Evolutionary conservation across 1,284 basidiomycete genomes (phyloP), one percentile per base, ranked within the genome.

Genomic region (Ganoderma meredithae): DNA sequence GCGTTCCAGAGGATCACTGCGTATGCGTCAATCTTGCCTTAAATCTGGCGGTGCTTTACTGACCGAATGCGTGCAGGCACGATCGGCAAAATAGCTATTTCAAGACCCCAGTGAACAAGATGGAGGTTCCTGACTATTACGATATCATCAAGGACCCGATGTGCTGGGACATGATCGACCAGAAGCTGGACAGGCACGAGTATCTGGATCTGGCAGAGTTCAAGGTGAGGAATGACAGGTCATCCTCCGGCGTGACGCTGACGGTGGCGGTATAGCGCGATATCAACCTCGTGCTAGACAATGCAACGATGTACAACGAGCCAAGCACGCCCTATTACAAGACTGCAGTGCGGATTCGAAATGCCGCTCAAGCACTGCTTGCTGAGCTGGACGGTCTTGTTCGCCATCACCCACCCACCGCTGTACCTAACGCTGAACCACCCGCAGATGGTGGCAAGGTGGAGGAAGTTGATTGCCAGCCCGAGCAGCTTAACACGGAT

Each of bases 121-220:
- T 79, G 0, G 91, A 95, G 49, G 95, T 96, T 0, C 96, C 97
- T 0, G 97, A 99, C 77, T 99, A 99, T 79, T 94, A 92, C 76
- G 92, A 96, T 62, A 83, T 98, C 62, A 86, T 99, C 78, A 88
- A 92, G 75, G 83, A 86, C 12, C 97, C 97, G 0, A 98, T 98
- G 94, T 91, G 91, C 72, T 99, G 96, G 95, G 82, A 84, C 22
- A 84, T 83, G 52, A 98, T 99, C 70, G 90, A 94, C 39, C 80
- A 82, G 15, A 96, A 94, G 79, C 79, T 99, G 39, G 91, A 95
- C 63, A 82, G 84, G 56, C 90, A 94, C 67, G 85, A 88, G 69
- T 99, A 99, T 79, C 87, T 89, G 80, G 89, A 92, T 75, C 78
- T 94, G 0, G 83, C 88, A 25, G 82, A 88, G 4, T 96, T 99